These are phyloP conservation scores for Amaranthus palmeri DNA, from an alignment of 148 eudicot genomes.

Conservation along the genomic window DNA sequence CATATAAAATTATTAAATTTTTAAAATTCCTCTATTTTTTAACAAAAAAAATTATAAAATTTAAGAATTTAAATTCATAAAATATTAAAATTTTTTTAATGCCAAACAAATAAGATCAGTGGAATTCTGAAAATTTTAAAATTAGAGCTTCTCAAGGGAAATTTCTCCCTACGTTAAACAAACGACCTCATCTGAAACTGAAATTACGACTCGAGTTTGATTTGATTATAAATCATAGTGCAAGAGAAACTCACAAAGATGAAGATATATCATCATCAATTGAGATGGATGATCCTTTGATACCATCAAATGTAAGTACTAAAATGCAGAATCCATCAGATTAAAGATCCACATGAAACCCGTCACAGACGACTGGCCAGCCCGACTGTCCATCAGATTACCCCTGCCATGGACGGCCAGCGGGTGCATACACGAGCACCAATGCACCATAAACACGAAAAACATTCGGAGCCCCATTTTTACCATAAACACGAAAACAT, in stretches of 20 bases:
- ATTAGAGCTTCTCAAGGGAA: no score
- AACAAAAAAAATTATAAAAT: neutral
- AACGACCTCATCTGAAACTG: no score
- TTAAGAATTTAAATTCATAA: no score
- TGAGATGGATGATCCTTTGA: conserved; percentile 17
- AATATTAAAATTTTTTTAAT: neutral
- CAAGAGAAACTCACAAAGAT: no score
- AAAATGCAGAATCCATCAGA: conserved; percentile 27
- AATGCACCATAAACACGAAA: conserved; percentile 7
- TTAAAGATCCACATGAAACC: conserved; percentile 21
- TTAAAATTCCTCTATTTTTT: neutral
- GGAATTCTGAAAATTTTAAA: no score
- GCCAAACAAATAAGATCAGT: neutral
- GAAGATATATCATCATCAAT: neutral
- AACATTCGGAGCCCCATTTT: conserved; percentile 20
- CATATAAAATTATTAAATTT: no score
- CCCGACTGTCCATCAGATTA: no score
- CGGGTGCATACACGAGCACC: no score
- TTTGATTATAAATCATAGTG: no score
- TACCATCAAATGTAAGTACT: neutral
- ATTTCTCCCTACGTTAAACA: no score
- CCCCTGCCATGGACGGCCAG: no score
- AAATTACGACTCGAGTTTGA: no score
- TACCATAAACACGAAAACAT: conserved; percentile 27
- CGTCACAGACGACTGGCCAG: neutral